phyloP scores from a whole-genome alignment of 108 stramenopile species.

The Fragilaria radians region DNA sequence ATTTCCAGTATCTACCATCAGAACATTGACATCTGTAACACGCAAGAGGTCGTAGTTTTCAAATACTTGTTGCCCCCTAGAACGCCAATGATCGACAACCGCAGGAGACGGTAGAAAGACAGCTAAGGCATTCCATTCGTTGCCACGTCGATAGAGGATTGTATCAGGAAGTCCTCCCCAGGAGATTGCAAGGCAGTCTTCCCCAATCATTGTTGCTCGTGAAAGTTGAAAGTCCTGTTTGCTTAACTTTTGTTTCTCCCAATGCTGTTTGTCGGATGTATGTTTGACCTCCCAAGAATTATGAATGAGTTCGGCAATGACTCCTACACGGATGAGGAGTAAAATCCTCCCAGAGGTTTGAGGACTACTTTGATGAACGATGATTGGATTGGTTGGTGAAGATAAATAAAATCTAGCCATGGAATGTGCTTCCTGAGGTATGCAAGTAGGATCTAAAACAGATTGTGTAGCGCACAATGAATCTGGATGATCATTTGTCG shows the following conservation, averaged over 20 bases:
- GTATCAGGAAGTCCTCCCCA: conserved; percentile 71
- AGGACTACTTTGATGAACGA: conserved; percentile 19
- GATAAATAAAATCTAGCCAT: conserved; percentile 42
- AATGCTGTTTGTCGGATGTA: conserved; percentile 28
- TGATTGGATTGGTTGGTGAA: conserved; percentile 23
- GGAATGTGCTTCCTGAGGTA: conserved; percentile 43
- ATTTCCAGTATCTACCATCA: background rate
- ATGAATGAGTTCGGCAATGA: conserved; percentile 24
- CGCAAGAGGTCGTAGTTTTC: conserved; percentile 9
- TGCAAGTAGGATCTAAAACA: conserved; percentile 29
- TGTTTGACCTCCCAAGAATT: background rate
- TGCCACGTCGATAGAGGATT: conserved; percentile 50
- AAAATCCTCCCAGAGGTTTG: background rate
- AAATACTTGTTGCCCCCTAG: conserved; percentile 5
- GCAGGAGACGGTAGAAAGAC: conserved; percentile 24
- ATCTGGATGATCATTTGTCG: conserved; percentile 13
- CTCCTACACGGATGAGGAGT: conserved; percentile 30
- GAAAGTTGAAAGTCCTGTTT: conserved; percentile 22
- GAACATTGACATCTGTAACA: conserved; percentile 11
- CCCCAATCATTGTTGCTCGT: conserved; percentile 48
- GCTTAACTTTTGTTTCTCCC: background rate
- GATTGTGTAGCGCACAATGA: conserved; percentile 25
- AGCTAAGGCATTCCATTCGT: conserved; percentile 23
- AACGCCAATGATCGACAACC: conserved; percentile 18
- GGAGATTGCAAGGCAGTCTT: conserved; percentile 60